Evolutionary conservation across 164 flowering plant genomes (phyloP).

Genomic region (Umbellularia californica): DNA sequence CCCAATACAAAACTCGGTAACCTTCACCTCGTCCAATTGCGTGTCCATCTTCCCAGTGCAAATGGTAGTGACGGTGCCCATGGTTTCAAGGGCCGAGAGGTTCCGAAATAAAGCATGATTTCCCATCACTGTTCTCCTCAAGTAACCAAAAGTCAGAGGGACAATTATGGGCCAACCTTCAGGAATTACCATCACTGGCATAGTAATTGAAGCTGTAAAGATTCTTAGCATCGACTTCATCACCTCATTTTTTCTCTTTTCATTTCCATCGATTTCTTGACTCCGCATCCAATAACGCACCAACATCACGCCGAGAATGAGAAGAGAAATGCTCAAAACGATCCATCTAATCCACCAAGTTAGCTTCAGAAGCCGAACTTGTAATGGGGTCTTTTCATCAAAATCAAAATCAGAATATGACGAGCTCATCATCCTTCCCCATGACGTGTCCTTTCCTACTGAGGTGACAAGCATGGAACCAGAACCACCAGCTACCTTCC

Average conservation of each 20-base stretch:
- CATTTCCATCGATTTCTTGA: slow-evolving; percentile 35
- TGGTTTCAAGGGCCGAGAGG: slow-evolving; percentile 32
- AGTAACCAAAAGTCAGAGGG: slow-evolving; percentile 36
- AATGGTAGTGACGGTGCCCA: slow-evolving; percentile 33
- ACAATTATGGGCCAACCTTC: slow-evolving; percentile 36
- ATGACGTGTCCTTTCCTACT: slow-evolving; percentile 34
- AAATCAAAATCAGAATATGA: slow-evolving; percentile 28
- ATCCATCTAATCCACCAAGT: slow-evolving; percentile 46
- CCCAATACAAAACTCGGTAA: slow-evolving; percentile 49
- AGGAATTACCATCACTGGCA: slow-evolving; percentile 37
- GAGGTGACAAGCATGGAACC: slow-evolving; percentile 47
- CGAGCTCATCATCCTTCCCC: slow-evolving; percentile 60
- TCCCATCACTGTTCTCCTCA: slow-evolving; percentile 41
- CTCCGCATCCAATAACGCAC: slow-evolving; percentile 32
- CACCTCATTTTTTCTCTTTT: slow-evolving; percentile 29
- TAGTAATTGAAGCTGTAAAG: slow-evolving; percentile 32
- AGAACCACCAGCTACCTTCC: slow-evolving; percentile 41
- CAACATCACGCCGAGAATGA: slow-evolving; percentile 29
- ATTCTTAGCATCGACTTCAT: slow-evolving; percentile 24
- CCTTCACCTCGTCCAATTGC: slow-evolving; percentile 48
- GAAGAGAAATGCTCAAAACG: slow-evolving; percentile 43
- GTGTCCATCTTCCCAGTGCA: slow-evolving; percentile 46
- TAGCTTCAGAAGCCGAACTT: slow-evolving; percentile 46
- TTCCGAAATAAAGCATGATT: slow-evolving; percentile 33
- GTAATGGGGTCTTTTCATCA: slow-evolving; percentile 53